Evolutionary conservation across 352 stramenopile species (phyloP), one percentile per base, ranked within the genome.

Genomic region (Phytophthora colocasiae): DNA sequence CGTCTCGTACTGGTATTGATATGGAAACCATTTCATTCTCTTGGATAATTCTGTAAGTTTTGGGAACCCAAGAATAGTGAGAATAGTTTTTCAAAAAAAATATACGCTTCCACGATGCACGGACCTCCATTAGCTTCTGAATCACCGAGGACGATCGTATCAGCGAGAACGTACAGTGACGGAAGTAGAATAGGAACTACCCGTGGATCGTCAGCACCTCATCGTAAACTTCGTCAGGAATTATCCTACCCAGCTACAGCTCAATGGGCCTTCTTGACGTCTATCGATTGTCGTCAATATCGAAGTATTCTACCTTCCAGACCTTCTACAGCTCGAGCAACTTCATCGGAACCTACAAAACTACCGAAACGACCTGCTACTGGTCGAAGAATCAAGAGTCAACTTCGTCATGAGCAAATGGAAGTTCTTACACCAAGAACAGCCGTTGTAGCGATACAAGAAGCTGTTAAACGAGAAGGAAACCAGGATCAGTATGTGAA

Each of bases 401-500:
- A 57, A 62, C 31, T 58, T 22, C 52, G 40, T 10, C 51, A 71
- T 32, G 52, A 63, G 15, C 62, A 60, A 19, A 34, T 55, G 38
- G 49, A 55, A 27, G 6, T 58, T 48, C 58, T 71, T 19, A 71
- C 67, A 0, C 61, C 67, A 12, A 46, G 55, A 64, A 56, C n/a
- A 26, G 54, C 51, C 11, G 47, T 19, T 14, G 45, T 75, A 1
- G 77, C 75, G 7, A 63, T 87, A 27, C 55, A 83, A 31, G 81
- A 90, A 71, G 77, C 75, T 2, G 63, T 73, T 17, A 57, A 55
- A 22, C 78, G 61, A 17, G 75, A 90, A 43, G 57, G 41, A 24
- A 73, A 73, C 7, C 75, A 90, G 22, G 69, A 81, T 41, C 29
- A 75, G n/a, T 88, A 87, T 44, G 62, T 74, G 0, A 60, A 80